These are phyloP conservation scores for Lophiotrema nucula DNA, from an alignment of 495 filamentous ascomycete species.

Conservation along the genomic window DNA sequence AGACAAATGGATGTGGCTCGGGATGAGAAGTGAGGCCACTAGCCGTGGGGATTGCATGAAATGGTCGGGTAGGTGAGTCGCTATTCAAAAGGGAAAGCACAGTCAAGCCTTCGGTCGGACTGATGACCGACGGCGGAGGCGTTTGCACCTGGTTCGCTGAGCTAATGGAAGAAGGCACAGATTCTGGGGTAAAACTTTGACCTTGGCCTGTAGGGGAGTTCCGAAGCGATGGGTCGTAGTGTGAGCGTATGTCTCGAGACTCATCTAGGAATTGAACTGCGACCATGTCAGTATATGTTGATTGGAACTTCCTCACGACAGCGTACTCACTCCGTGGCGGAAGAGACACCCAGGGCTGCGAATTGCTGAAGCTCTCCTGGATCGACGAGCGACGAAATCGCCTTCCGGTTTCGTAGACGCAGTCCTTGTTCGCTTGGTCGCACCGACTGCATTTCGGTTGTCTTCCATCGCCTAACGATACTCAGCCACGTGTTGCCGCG, in stretches of 20 bases:
- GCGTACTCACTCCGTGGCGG: constrained; percentile 20
- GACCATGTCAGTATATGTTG: neutral
- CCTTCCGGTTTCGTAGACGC: constrained; percentile 26
- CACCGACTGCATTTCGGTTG: constrained; percentile 21
- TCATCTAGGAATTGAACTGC: constrained; percentile 30
- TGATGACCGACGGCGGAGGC: constrained; percentile 2
- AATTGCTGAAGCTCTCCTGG: constrained; percentile 19
- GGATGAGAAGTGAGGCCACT: neutral
- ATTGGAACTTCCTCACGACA: neutral
- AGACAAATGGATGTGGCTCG: constrained; percentile 10
- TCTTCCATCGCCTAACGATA: constrained; percentile 22
- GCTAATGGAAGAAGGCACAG: too few species aligned
- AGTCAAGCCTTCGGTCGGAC: constrained; percentile 18
- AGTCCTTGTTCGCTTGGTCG: constrained; percentile 19
- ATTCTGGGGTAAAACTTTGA: too few species aligned
- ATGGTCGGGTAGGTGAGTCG: constrained; percentile 12
- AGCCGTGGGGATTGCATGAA: neutral
- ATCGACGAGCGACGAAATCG: constrained; percentile 30
- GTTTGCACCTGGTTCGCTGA: neutral
- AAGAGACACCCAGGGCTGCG: constrained; percentile 23
- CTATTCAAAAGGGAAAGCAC: constrained; percentile 27
- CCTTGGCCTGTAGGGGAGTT: neutral
- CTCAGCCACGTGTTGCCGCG: neutral
- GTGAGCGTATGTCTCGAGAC: constrained; percentile 18
- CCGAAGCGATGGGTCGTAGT: constrained; percentile 12